Base-by-base conservation (phyloP, 495 filamentous ascomycete species). In the Neurospora sp. region DNA sequence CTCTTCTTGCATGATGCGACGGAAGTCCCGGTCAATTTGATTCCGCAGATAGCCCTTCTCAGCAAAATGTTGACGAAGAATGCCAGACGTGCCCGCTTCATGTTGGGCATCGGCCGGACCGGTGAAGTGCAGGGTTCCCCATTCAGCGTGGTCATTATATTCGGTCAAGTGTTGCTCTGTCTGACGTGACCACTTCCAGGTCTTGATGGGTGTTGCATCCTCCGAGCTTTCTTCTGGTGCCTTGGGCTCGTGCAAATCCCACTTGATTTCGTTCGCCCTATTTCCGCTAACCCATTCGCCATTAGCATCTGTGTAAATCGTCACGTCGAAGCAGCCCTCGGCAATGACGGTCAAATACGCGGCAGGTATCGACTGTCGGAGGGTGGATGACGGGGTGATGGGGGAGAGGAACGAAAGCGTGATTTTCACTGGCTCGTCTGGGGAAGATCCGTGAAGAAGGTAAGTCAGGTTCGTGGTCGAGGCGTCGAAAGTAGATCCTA, bases 401-500 rank as follows among this genome's bases (percentile, higher is more conserved):
- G 95, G 95, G 31, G 94, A 97, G 44, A 97, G 86, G 81, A 97
- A 97, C 3, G 94, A 95, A 31, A 97, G 86, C 3, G 88, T 89
- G 70, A 98, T 81, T 71, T 90, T 87, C 17, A 87, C 79, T 31
- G 83, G 78, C 20, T 82, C 73, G 14, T 75, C 75, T 4, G 75
- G 45, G 7, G 79, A 76, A 5, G 87, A 83, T 5, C 84, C 83
- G 4, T 85, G 84, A 48, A 98, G 89, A 20, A 80, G 81, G 79
- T 97, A 98, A 42, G 92, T 95, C 69, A 98, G 86, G 76, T 97
- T 97, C 40, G 95, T 98, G 1, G 92, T 95, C 1, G 94, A 96
- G 45, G 95, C 92, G 83, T 98, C 95, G 78, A 94, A 98, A 17
- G 89, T 91, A 12, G 91, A 84, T 31, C 95, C 95, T 12, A 89